Conservation (phyloP, 352 stramenopile species). For the Phytophthora brassicae region DNA sequence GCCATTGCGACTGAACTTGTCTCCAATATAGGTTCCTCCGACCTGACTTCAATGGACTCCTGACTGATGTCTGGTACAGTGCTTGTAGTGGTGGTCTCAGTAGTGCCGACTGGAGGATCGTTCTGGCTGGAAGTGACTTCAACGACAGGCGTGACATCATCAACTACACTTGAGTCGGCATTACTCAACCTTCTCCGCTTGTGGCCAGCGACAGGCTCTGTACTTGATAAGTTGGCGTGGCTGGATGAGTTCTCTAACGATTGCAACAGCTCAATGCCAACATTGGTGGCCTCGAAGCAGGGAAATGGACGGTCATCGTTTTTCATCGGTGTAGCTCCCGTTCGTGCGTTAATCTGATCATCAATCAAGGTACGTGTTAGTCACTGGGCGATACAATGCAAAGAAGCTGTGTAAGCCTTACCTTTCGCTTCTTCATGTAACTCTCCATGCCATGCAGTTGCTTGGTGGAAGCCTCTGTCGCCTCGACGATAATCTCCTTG, state of each 20-base stretch:
- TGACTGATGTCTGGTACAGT: conserved; percentile 13
- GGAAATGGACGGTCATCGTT: conserved; percentile 38
- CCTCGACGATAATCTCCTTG: conserved; percentile 31
- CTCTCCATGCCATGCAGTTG: conserved; percentile 40
- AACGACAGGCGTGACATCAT: neutral
- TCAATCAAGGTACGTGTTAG: too few relatives aligned
- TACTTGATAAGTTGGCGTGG: neutral
- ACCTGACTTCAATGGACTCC: conserved; percentile 8
- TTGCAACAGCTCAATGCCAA: conserved; percentile 10
- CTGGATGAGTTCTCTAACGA: neutral
- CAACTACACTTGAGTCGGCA: conserved; percentile 6
- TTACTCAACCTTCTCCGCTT: conserved; percentile 31
- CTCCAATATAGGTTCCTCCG: neutral
- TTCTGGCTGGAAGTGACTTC: conserved; percentile 5
- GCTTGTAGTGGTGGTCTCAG: neutral
- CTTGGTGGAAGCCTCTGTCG: conserved; percentile 28
- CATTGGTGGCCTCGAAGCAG: conserved; percentile 42
- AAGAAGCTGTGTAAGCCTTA: conserved; percentile 14
- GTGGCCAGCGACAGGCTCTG: conserved; percentile 3
- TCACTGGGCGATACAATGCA: too few relatives aligned
- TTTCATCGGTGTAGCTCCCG: conserved; percentile 49
- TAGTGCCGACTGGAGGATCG: conserved; percentile 3
- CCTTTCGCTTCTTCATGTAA: conserved; percentile 59
- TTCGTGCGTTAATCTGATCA: conserved; percentile 39
- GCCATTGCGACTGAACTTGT: conserved; percentile 1